Evolutionary conservation across 208 protist genomes (phyloP).

Genomic region (Borovskyia barvae): DNA sequence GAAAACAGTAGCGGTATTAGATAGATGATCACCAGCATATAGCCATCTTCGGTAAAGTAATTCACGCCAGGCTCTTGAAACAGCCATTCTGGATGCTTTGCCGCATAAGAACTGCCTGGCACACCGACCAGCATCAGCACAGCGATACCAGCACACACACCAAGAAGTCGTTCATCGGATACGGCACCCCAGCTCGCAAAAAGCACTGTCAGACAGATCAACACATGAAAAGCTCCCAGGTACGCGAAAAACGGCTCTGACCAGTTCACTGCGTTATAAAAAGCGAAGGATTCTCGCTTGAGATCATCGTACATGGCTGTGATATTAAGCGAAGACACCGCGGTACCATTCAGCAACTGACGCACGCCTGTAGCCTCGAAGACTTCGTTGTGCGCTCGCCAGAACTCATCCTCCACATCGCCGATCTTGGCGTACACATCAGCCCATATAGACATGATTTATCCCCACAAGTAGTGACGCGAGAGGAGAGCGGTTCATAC

Average conservation of each 20-base stretch:
- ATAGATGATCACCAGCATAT: conserved; percentile 64
- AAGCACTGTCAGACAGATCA: conserved; percentile 28
- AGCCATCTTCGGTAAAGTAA: conserved; percentile 73
- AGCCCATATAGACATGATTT: neutral
- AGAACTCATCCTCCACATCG: conserved; percentile 16
- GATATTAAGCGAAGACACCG: neutral
- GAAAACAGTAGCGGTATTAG: conserved; percentile 54
- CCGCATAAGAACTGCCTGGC: conserved; percentile 5
- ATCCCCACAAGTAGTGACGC: neutral
- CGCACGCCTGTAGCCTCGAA: conserved; percentile 13
- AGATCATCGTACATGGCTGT: neutral
- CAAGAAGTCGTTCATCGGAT: conserved; percentile 44
- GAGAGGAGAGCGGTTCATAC: no score
- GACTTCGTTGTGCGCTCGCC: conserved; percentile 30
- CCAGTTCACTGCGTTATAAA: conserved; percentile 64
- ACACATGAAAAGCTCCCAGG: conserved; percentile 48
- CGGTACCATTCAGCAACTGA: neutral
- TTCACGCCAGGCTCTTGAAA: conserved; percentile 52
- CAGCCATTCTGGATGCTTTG: conserved; percentile 17
- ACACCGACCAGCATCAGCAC: conserved; percentile 30
- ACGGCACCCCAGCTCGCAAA: conserved; percentile 21
- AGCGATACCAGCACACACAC: conserved; percentile 5
- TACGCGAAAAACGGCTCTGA: conserved; percentile 72
- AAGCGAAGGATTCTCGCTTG: conserved; percentile 16
- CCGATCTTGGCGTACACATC: conserved; percentile 5